These are phyloP conservation scores for Mycena chlorophos DNA, from an alignment of 768 basidiomycete genomes.

Conservation along the genomic window DNA sequence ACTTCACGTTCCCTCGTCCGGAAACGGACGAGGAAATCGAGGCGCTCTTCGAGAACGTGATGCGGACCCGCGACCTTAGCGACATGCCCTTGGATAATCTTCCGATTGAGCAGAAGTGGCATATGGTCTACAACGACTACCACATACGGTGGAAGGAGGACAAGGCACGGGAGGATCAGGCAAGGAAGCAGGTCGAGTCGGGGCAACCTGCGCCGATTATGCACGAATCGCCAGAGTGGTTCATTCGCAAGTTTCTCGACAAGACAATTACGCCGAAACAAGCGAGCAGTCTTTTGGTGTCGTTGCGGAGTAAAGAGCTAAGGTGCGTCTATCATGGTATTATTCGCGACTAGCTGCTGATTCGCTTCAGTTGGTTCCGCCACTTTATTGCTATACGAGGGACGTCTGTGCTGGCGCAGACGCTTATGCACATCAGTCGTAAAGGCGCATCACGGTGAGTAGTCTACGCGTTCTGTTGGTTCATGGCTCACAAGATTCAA, in stretches of 20 bases:
- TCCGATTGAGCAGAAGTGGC: constrained; percentile 87
- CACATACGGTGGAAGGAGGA: constrained; percentile 78
- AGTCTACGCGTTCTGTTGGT: background rate
- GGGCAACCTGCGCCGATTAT: constrained; percentile 54
- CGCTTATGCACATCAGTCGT: constrained; percentile 71
- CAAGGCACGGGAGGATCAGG: constrained; percentile 61
- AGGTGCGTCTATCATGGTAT: constrained; percentile 47
- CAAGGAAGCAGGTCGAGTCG: constrained; percentile 57
- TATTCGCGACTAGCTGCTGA: constrained; percentile 19
- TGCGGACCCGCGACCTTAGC: constrained; percentile 64
- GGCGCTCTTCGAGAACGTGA: constrained; percentile 74
- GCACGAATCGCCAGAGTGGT: constrained; percentile 87
- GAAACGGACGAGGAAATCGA: constrained; percentile 77
- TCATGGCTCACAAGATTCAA: constrained; percentile 26
- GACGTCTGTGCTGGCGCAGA: constrained; percentile 81
- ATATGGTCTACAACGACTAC: constrained; percentile 81
- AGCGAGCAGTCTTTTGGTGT: constrained; percentile 73
- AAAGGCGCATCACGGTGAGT: constrained; percentile 63
- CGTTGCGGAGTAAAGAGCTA: constrained; percentile 76
- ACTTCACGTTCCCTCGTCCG: constrained; percentile 79
- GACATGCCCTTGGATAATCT: constrained; percentile 61
- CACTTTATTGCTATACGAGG: constrained; percentile 76
- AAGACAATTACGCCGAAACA: constrained; percentile 81
- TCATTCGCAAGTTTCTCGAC: constrained; percentile 87
- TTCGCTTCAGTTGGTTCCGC: constrained; percentile 67